Conservation (phyloP, 208 protist species). For the Blechomonas ayalai region DNA sequence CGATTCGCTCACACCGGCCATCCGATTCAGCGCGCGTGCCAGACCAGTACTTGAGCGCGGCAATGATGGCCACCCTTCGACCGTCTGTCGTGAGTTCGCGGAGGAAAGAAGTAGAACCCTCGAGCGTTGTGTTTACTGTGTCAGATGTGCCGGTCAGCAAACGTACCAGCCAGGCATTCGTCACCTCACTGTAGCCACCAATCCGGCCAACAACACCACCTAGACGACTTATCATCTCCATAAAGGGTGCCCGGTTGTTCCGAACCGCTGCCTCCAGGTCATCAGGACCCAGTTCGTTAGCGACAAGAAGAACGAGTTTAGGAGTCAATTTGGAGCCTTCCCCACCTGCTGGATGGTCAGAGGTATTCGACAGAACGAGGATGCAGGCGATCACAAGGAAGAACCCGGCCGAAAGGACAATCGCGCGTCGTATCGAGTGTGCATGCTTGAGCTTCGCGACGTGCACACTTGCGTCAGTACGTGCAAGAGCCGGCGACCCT, state of each 20-base stretch:
- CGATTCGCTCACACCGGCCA: conserved; percentile 20
- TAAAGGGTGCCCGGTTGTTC: conserved; percentile 66
- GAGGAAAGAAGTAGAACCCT: conserved; percentile 30
- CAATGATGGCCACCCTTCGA: conserved; percentile 30
- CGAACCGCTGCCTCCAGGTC: conserved; percentile 23
- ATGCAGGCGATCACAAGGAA: conserved; percentile 53
- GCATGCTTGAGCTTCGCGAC: conserved; percentile 63
- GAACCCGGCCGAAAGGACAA: conserved; percentile 52
- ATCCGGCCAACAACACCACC: conserved; percentile 28
- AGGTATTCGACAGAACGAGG: conserved; percentile 49
- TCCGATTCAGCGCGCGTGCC: conserved; percentile 1
- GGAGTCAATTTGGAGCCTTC: conserved; percentile 11
- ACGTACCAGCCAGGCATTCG: conserved; percentile 18
- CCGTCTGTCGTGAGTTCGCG: conserved; percentile 21
- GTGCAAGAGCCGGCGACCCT: no score
- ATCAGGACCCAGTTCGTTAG: conserved; percentile 19
- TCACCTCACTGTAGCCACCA: neutral
- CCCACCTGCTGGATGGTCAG: conserved; percentile 19
- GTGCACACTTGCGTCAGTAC: no score
- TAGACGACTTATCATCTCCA: conserved; percentile 22
- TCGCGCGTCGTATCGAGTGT: conserved; percentile 44
- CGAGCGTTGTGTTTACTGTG: conserved; percentile 18
- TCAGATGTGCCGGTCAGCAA: conserved; percentile 46
- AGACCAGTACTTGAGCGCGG: conserved; percentile 44
- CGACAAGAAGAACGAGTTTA: conserved; percentile 45